Evolutionary conservation across 2,329 filamentous ascomycete species (phyloP).

Genomic region (Elsinoe ampelina): DNA sequence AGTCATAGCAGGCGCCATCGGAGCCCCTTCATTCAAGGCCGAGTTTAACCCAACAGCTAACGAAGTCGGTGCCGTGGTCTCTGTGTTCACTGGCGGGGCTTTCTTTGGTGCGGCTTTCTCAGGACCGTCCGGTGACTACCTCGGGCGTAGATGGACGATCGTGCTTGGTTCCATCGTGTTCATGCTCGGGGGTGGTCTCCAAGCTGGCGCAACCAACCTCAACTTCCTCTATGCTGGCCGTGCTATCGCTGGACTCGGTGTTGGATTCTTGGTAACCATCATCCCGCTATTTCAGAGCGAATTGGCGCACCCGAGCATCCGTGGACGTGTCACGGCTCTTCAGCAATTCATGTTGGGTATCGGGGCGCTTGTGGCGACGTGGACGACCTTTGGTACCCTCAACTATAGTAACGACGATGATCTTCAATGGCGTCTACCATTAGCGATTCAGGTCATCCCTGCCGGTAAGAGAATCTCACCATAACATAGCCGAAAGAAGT

Average conservation of each 20-base stretch:
- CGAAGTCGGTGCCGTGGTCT: conserved; percentile 57
- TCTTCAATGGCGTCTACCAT: conserved; percentile 52
- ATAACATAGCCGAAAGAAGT: too few species aligned
- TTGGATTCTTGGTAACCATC: conserved; percentile 55
- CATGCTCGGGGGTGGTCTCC: conserved; percentile 60
- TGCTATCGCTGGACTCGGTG: conserved; percentile 57
- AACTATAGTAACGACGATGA: conserved; percentile 39
- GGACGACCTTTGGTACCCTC: conserved; percentile 59
- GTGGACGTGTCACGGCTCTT: conserved; percentile 63
- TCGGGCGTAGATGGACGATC: conserved; percentile 65
- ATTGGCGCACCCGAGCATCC: conserved; percentile 66
- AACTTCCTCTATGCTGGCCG: conserved; percentile 61
- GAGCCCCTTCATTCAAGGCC: conserved; percentile 33
- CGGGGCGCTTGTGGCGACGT: conserved; percentile 61
- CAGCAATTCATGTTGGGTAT: conserved; percentile 79
- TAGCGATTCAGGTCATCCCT: conserved; percentile 64
- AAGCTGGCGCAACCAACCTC: conserved; percentile 54
- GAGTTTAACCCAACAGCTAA: conserved; percentile 33
- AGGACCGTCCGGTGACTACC: conserved; percentile 52
- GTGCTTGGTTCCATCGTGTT: conserved; percentile 62
- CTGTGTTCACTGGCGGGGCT: conserved; percentile 66
- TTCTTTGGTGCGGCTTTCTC: conserved; percentile 60
- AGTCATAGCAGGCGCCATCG: conserved; percentile 51
- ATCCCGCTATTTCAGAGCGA: conserved; percentile 70
- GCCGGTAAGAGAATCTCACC: too few species aligned